Evolutionary conservation across 345 rosid genomes (phyloP).

Genomic region (Murraya paniculata): DNA sequence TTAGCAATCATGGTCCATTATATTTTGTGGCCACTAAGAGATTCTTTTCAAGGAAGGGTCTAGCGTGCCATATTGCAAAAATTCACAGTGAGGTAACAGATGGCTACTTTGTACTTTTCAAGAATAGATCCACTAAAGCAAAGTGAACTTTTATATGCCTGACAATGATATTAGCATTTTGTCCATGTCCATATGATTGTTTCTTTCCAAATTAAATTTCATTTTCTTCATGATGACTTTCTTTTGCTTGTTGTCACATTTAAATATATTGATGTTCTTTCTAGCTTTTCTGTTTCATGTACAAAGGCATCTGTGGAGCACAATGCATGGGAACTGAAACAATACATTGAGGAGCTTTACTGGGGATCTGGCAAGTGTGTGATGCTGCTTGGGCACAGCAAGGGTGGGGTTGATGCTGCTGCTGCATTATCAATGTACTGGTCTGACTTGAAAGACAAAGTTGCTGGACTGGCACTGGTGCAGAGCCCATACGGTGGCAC

Average conservation of each 20-base stretch:
- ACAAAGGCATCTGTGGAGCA: slow-evolving; percentile 68
- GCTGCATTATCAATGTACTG: slow-evolving; percentile 64
- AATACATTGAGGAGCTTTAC: slow-evolving; percentile 68
- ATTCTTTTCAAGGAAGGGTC: slow-evolving; percentile 68
- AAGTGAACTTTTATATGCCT: not conserved
- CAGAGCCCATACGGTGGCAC: slow-evolving; percentile 74
- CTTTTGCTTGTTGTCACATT: not conserved
- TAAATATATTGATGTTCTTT: slow-evolving; percentile 7
- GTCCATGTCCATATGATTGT: not conserved
- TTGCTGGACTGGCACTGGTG: slow-evolving; percentile 68
- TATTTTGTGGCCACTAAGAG: slow-evolving; percentile 65
- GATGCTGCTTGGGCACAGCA: slow-evolving; percentile 77
- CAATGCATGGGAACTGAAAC: slow-evolving; percentile 69
- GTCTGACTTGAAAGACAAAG: slow-evolving; percentile 53
- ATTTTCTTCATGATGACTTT: not conserved
- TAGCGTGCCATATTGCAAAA: slow-evolving; percentile 65
- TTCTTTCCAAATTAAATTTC: not conserved
- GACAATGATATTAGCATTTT: not conserved
- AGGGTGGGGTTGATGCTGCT: slow-evolving; percentile 78
- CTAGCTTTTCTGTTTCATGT: slow-evolving; percentile 10
- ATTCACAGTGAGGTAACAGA: slow-evolving; percentile 66
- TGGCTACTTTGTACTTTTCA: slow-evolving; percentile 1
- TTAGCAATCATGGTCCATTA: slow-evolving; percentile 69
- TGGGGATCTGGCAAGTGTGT: slow-evolving; percentile 74
- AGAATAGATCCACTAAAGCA: not conserved